These are phyloP conservation scores for Isabelozyma rhagii DNA, from an alignment of 805 yeast genomes.

Conservation along the genomic window DNA sequence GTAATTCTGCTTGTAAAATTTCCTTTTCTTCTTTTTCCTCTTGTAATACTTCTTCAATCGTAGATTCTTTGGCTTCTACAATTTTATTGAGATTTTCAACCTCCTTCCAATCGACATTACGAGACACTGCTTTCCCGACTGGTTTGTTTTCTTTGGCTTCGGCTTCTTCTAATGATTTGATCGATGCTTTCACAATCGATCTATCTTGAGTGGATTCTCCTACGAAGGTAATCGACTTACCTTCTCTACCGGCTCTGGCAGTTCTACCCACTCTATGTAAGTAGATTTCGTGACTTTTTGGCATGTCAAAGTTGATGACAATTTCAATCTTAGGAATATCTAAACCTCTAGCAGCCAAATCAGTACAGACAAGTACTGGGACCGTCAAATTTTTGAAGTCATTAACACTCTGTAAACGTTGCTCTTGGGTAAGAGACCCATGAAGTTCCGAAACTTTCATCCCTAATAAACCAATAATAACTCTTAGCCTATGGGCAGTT, in stretches of 20 bases:
- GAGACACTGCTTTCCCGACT: slow-evolving; percentile 69
- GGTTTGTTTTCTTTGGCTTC: slow-evolving; percentile 19
- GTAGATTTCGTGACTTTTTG: slow-evolving; percentile 85
- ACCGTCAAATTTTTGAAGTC: slow-evolving; percentile 80
- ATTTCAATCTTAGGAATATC: slow-evolving; percentile 97
- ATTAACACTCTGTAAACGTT: slow-evolving; percentile 80
- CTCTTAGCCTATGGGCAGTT: slow-evolving; percentile 81
- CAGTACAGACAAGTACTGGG: slow-evolving; percentile 91
- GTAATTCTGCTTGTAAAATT: slow-evolving; percentile 85
- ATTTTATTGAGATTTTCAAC: slow-evolving; percentile 65
- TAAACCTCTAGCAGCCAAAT: slow-evolving; percentile 97
- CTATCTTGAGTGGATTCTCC: slow-evolving; percentile 90
- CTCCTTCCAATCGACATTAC: slow-evolving; percentile 87
- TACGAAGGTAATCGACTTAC: slow-evolving; percentile 88
- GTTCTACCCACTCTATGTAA: slow-evolving; percentile 98
- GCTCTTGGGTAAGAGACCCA: slow-evolving; percentile 86
- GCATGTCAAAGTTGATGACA: slow-evolving; percentile 95
- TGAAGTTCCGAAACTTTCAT: slow-evolving; percentile 76
- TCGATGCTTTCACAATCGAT: slow-evolving; percentile 84
- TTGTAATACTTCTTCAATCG: slow-evolving; percentile 70
- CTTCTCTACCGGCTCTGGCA: slow-evolving; percentile 98
- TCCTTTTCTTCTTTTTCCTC: slow-evolving; percentile 92
- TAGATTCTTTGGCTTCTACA: slow-evolving; percentile 56
- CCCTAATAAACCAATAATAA: slow-evolving; percentile 71
- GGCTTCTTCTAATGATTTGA: slow-evolving; percentile 54